Evolutionary conservation across 2,329 filamentous ascomycete genomes (phyloP).

Genomic region (Plenodomus biglobosus): DNA sequence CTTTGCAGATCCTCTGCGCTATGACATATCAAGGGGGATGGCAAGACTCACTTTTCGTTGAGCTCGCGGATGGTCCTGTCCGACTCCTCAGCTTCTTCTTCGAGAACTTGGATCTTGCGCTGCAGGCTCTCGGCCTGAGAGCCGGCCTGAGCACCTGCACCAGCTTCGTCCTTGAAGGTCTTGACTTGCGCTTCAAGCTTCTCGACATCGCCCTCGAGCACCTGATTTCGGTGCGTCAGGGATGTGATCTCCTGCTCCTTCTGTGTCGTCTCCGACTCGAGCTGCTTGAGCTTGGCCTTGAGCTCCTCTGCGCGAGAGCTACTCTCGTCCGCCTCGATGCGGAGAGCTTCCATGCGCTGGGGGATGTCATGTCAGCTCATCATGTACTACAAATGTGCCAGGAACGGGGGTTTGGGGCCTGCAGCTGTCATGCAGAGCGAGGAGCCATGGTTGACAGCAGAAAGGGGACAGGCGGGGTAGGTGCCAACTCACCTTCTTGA

Average conservation of each 20-base stretch:
- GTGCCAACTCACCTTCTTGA: slow-evolving; percentile 74
- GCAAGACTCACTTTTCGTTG: slow-evolving; percentile 86
- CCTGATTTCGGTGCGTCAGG: slow-evolving; percentile 89
- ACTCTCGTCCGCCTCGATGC: slow-evolving; percentile 88
- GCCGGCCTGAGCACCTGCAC: slow-evolving; percentile 78
- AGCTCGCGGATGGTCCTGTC: slow-evolving; percentile 96
- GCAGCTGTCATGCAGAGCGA: slow-evolving; percentile 1
- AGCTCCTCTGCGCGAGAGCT: slow-evolving; percentile 82
- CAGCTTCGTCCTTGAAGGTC: slow-evolving; percentile 83
- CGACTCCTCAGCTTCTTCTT: slow-evolving; percentile 96
- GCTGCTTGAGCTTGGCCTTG: slow-evolving; percentile 78
- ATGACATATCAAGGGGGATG: neutral
- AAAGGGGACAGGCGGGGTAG: slow-evolving; percentile 41
- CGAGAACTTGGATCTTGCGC: slow-evolving; percentile 90
- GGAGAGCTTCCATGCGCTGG: slow-evolving; percentile 93
- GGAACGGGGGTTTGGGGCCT: slow-evolving; percentile 5
- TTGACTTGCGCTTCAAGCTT: slow-evolving; percentile 83
- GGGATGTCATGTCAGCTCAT: slow-evolving; percentile 24
- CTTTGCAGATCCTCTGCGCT: neutral
- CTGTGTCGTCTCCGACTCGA: slow-evolving; percentile 92
- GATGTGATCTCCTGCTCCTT: slow-evolving; percentile 99
- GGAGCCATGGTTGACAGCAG: slow-evolving; percentile 1
- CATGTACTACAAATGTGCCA: slow-evolving; percentile 3
- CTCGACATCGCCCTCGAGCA: slow-evolving; percentile 88
- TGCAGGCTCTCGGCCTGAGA: slow-evolving; percentile 90